phyloP scores from a whole-genome alignment of 495 filamentous ascomycete species.

The Elaphomyces granulatus region DNA sequence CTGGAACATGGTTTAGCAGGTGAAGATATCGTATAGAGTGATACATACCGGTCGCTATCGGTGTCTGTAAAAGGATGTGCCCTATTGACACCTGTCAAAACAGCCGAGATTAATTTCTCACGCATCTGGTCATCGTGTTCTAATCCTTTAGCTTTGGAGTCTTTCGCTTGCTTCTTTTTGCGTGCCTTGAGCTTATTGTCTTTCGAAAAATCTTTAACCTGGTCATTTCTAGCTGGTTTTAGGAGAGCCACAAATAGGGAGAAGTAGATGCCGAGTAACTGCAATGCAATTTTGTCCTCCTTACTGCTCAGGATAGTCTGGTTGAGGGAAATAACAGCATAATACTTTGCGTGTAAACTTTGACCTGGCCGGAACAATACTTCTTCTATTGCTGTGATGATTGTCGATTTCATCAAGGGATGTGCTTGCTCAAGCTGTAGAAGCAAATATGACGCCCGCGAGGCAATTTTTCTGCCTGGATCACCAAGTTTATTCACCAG shows the following conservation, averaged over 20 bases:
- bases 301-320: slow-evolving; percentile 79
- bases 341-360: slow-evolving; percentile 78
- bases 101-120: slow-evolving; percentile 80
- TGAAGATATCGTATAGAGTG: slow-evolving; percentile 1
- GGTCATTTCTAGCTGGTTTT: slow-evolving; percentile 37
- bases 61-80: slow-evolving; percentile 83
- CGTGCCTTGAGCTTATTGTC: slow-evolving; percentile 34
- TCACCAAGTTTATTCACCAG: slow-evolving; percentile 95
- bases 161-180: slow-evolving; percentile 29
- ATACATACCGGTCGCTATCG: slow-evolving; percentile 53
- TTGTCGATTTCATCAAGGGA: slow-evolving; percentile 80
- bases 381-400: slow-evolving; percentile 77
- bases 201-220: slow-evolving; percentile 18
- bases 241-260: slow-evolving; percentile 63
- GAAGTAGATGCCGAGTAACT: slow-evolving; percentile 81
- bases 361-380: slow-evolving; percentile 78
- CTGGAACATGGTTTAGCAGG: slow-evolving; percentile 23
- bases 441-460: slow-evolving; percentile 76
- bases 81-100: slow-evolving; percentile 88
- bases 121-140: slow-evolving; percentile 50
- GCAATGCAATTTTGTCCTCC: slow-evolving; percentile 69
- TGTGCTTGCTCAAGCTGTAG: slow-evolving; percentile 80
- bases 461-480: slow-evolving; percentile 83
- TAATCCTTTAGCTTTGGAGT: slow-evolving; percentile 40
- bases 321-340: slow-evolving; percentile 89